phyloP scores from a whole-genome alignment of 306 rosid genomes.

The Trifolium dubium region DNA sequence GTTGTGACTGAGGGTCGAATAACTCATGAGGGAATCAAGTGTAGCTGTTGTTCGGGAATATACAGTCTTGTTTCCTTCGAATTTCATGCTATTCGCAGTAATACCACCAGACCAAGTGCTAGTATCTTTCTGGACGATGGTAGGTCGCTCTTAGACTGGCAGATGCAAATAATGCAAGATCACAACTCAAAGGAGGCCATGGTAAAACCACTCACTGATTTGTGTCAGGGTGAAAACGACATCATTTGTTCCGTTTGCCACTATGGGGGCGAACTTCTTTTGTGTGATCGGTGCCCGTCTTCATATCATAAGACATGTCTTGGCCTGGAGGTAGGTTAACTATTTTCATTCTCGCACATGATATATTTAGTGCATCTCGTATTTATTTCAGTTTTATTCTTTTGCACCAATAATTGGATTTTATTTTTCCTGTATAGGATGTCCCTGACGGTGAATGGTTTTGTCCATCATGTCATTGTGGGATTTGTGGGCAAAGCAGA shows the following conservation, averaged over 20 bases:
- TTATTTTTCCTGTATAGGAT: constrained; percentile 54
- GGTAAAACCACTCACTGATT: constrained; percentile 30
- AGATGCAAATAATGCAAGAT: constrained; percentile 50
- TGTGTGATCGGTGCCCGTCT: constrained; percentile 87
- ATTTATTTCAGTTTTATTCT: background rate
- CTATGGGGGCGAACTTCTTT: constrained; percentile 79
- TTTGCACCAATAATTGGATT: constrained; percentile 26
- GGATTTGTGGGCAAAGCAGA: constrained; percentile 61
- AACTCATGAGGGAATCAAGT: constrained; percentile 75
- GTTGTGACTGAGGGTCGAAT: constrained; percentile 54
- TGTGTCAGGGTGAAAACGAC: constrained; percentile 58
- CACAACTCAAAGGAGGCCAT: constrained; percentile 34
- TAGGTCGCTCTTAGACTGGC: constrained; percentile 71
- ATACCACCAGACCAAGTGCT: constrained; percentile 52
- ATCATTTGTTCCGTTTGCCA: constrained; percentile 78
- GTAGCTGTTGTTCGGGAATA: constrained; percentile 65
- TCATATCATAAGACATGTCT: constrained; percentile 73
- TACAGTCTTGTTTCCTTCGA: constrained; percentile 58
- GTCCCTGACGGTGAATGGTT: constrained; percentile 89
- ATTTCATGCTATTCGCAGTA: constrained; percentile 60
- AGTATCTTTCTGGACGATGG: constrained; percentile 69
- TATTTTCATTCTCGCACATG: constrained; percentile 29
- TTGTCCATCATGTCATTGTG: constrained; percentile 84
- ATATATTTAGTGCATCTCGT: constrained; percentile 7
- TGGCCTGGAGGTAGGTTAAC: constrained; percentile 66